These are phyloP conservation scores for Pythium pectinolyticum DNA, from an alignment of 352 stramenopile species.

Conservation along the genomic window DNA sequence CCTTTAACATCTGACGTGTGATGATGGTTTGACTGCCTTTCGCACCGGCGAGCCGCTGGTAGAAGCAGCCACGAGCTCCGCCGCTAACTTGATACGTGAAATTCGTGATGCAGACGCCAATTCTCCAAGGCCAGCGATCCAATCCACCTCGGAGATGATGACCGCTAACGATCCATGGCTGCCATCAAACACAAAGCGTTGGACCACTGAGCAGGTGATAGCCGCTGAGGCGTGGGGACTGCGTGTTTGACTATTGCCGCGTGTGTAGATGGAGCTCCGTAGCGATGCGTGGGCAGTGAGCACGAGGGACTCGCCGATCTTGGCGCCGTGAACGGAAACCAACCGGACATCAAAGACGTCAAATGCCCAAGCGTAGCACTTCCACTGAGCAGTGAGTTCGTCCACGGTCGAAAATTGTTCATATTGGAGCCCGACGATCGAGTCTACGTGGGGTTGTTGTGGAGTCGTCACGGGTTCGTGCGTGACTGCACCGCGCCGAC, in stretches of 20 bases:
- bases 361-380: conserved; percentile 48
- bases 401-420: conserved; percentile 44
- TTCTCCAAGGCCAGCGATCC: conserved; percentile 28
- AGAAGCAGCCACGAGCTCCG: neutral
- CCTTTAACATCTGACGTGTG: no score
- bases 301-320: conserved; percentile 33
- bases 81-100: neutral
- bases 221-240: neutral
- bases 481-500: no score
- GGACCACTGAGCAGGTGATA: conserved; percentile 36
- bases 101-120: conserved; percentile 8
- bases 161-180: conserved; percentile 28
- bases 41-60: no score
- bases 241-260: conserved; percentile 23
- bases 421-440: conserved; percentile 30
- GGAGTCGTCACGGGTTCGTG: no score
- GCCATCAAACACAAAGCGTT: conserved; percentile 49
- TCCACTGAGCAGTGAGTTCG: conserved; percentile 42
- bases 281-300: conserved; percentile 10
- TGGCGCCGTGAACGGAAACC: conserved; percentile 31
- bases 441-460: neutral
- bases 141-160: conserved; percentile 54
- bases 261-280: conserved; percentile 1
- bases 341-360: conserved; percentile 41
- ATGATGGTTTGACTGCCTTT: no score